Evolutionary conservation across 2,329 filamentous ascomycete species (phyloP), one percentile per base, ranked within the genome.

Genomic region (Hypoxylon sp.): DNA sequence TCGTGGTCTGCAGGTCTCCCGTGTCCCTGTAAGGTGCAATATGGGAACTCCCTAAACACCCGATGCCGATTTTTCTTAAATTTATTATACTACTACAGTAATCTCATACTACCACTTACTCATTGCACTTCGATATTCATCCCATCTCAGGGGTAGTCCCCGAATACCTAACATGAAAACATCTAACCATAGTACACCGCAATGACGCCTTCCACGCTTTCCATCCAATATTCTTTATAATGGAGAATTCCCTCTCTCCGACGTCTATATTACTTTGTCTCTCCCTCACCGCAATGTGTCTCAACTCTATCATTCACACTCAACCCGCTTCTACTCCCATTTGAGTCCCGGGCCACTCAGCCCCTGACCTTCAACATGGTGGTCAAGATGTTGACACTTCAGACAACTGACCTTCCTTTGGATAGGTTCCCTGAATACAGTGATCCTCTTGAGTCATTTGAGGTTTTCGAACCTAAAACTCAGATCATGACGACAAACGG

Each of bases 341-440:
- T 22, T 46, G 51, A 59, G 33, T 59, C 44, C 33, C 9, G 50
- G 54, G 51, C 57, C 33, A 46, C 63, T 37, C 17, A 33, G 14
- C 47, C 48, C 50, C 17, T 37, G 29, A 17, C 53, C 47, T 66
- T 58, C 59, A 62, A 26, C 37, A 75, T 77, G 74, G 65, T 71
- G 33, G 54, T 74, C 74, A 79, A 74, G 66, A 81, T 82, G 79
- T 78, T 82, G 69, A 76, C 77, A 51, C 71, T 83, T 60, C 79
- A 82, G 69, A 80, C 77, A 51, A 77, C 84, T 85, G 74, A 86
- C 78, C 69, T 81, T 22, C 66, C 76, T 44, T 63, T 78, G 57
- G 81, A 84, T 72, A 84, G 80, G 66, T 84, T 84, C 69, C 82
- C 82, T 46, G 80, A 82, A n/a, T 84, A 84, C 71, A 75, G 75